Percentiles rank a stretch among this genome's conserved stretches.
These are phyloP conservation scores for Hericium rajendrae DNA, from an alignment of 768 basidiomycete species.

Conservation along the genomic window DNA sequence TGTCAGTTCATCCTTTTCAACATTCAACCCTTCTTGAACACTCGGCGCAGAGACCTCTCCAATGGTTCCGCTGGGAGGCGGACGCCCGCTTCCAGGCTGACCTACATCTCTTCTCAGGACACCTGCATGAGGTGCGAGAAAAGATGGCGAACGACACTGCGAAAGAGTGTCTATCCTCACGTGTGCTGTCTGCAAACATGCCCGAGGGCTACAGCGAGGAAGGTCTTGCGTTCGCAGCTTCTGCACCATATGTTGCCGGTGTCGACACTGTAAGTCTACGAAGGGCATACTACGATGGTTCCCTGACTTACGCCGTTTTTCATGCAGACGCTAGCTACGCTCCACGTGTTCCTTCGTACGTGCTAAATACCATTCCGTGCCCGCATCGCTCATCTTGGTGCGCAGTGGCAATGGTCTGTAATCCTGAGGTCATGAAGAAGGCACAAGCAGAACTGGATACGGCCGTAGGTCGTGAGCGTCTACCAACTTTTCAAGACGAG, in stretches of 20 bases:
- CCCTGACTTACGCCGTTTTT: no score
- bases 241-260: constrained; percentile 7
- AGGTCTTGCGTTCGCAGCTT: constrained; percentile 3
- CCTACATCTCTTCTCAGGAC: background rate
- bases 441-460: constrained; percentile 12
- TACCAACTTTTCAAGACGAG: constrained; percentile 13
- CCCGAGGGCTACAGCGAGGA: constrained; percentile 1
- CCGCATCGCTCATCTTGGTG: background rate
- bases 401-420: constrained; percentile 1
- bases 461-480: constrained; percentile 8
- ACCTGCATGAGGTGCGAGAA: background rate
- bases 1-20: background rate
- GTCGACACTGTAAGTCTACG: constrained; percentile 5
- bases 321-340: constrained; percentile 2
- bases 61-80: constrained; percentile 7
- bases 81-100: background rate
- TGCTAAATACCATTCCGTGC: background rate
- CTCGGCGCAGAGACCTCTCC: background rate
- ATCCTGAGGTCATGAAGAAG: constrained; percentile 8
- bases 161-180: constrained; percentile 4
- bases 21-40: background rate
- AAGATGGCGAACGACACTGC: background rate
- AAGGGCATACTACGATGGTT: background rate
- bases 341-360: constrained; percentile 2
- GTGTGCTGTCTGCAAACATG: background rate